Evolutionary conservation across 306 rosid species (phyloP).

Genomic region (Crotalaria pallida): DNA sequence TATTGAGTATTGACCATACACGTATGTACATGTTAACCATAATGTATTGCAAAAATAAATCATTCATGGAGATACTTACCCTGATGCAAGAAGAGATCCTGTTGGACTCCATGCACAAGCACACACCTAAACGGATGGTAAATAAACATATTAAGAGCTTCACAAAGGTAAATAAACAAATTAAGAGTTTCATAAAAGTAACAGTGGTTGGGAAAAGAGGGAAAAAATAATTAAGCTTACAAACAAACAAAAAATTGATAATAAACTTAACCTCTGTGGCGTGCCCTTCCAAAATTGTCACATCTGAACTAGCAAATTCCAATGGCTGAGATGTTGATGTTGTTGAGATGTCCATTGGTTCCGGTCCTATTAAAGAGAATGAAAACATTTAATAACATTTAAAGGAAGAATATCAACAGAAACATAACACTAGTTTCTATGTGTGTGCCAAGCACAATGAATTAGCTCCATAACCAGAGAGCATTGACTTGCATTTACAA

Average conservation of each 20-base stretch:
- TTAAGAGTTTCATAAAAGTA: conserved; percentile 1
- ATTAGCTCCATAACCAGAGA: neutral
- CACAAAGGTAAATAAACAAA: conserved; percentile 15
- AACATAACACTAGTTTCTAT: neutral
- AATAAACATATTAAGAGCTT: conserved; percentile 12
- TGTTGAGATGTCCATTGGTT: conserved; percentile 69
- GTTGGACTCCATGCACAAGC: conserved; percentile 98
- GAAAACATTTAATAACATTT: neutral
- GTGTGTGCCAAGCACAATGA: neutral
- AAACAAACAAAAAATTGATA: neutral
- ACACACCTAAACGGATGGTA: conserved; percentile 65
- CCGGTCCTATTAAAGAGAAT: conserved; percentile 48
- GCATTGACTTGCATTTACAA: neutral
- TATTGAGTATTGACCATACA: neutral
- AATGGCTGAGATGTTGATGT: conserved; percentile 51
- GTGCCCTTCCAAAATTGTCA: conserved; percentile 91
- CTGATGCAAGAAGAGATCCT: conserved; percentile 93
- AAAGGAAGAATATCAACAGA: conserved; percentile 13
- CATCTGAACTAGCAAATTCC: conserved; percentile 78
- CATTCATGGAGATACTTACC: conserved; percentile 46
- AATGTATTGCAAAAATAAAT: conserved; percentile 3
- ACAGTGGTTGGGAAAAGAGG: neutral
- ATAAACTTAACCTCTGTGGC: conserved; percentile 72
- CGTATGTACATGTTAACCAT: neutral
- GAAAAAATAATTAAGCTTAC: neutral